Base-by-base conservation (phyloP, 371 early-diverging fungal species). In the Rhizopus arrhizus region DNA sequence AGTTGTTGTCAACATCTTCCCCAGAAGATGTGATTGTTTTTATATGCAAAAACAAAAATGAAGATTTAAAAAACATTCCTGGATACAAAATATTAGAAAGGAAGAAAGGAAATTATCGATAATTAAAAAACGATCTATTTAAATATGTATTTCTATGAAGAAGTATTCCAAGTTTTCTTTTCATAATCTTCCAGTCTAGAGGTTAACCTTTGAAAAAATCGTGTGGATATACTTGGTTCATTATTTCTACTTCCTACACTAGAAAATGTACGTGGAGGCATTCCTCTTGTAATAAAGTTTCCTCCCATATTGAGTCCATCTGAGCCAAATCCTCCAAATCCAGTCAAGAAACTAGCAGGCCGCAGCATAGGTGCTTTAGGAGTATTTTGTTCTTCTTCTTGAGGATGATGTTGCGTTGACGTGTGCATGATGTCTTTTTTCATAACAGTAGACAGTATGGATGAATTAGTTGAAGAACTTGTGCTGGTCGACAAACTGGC, bases 201-300 rank as follows among this genome's bases (percentile, higher is more conserved):
- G 11, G 80, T 69, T 15, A 80, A 45, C 22, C 77, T 71, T 53
- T 77, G 80, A 59, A 80, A 80, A 55, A 80, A 77, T 12, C 75
- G 64, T 16, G 80, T 80, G 12, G 73, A 73, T 53, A 80, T 77
- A 57, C 80, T 80, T 0, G 80, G 77, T 13, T 60, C 69, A 8
- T 51, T 56, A 15, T 51, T 35, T 10, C 41, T 58, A 8, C 43
- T 16, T 2, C 45, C 32, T 7, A 59, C 22, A 40, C 47, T 36
- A 12, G 69, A 45, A 45, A 63, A 67, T 3, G 57, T 53, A 42
- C 65, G 60, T 31, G 64, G 68, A 2, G 76, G 66, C n/a, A 69
- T 70, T 8, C 74, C 74, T 52, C 77, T 56, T 22, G 78, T 78
- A 43, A 75, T 72, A 50, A 78, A 69, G 31, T 61, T 59, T 12